Base-by-base conservation (phyloP, 306 rosid species). In the Quercus parvula region DNA sequence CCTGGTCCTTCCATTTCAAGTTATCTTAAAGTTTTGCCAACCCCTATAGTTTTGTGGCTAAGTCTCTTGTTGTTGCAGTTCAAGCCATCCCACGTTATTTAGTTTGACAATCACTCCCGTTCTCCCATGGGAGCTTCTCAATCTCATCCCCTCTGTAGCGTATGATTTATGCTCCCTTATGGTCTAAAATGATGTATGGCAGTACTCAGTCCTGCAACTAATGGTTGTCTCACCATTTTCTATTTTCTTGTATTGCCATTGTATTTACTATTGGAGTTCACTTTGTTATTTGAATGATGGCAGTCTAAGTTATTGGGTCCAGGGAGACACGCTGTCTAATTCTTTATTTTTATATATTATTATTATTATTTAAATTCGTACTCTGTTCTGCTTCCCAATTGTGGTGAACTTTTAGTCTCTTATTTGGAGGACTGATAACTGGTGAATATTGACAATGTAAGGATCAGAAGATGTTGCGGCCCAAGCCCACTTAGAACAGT, bases 331-430 rank as follows among this genome's bases (percentile, higher is more conserved):
- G 14, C 46, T 28, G 22, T 14, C 70, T 31, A 13, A 7, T 18
- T 64, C 12, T 14, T 61, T 31, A 41, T 41, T 41, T 41, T 2
- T 41, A 41, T 41, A 41, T 24, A 24, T 24, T 41, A 6, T 38
- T 38, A 38, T 35, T 35, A 31, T 4, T 18, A 6, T 27, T 24
- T 38, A 15, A 30, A 61, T 61, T 64, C 31, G 2, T 15, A 28
- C 9, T 3, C 19, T 64, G 22, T 64, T 64, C 63, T 78, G 70
- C 44, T 70, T 62, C 72, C 56, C 51, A 8, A 55, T 62, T 78
- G 41, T 56, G 68, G 35, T 52, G 71, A 30, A 44, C 15, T 77
- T 1, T 62, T 74, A 51, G 25, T 79, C 57, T 73, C 59, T 77
- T 49, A 74, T 64, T 64, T 28, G 31, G 22, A 17, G 22, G 70